Evolutionary conservation across 1,284 basidiomycete genomes (phyloP).

Genomic region (Tetrapyrgos nigripes): DNA sequence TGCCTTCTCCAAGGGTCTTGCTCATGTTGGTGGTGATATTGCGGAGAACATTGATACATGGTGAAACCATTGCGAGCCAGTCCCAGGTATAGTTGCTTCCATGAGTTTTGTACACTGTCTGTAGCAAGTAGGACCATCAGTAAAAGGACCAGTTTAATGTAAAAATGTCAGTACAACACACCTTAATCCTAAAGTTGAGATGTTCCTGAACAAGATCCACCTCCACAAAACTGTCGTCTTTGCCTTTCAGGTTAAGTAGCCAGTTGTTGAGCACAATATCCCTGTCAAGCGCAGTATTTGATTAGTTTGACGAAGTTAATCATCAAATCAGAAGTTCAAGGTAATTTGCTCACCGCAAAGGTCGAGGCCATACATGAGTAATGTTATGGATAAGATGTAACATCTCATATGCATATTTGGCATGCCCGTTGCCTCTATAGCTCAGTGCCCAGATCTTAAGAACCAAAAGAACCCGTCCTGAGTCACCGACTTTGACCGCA

Average conservation of each 20-base stretch:
- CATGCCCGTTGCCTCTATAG: constrained; percentile 38
- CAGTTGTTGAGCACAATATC: constrained; percentile 43
- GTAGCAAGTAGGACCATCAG: background rate
- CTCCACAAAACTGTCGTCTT: constrained; percentile 34
- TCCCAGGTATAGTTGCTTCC: constrained; percentile 45
- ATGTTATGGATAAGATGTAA: constrained; percentile 46
- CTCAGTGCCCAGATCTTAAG: constrained; percentile 39
- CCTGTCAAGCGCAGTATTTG: constrained; percentile 26
- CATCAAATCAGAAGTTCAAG: too few species aligned
- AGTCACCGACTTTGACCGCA: constrained; percentile 42
- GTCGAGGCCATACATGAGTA: constrained; percentile 40
- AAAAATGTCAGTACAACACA: too few species aligned
- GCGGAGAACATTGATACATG: constrained; percentile 34
- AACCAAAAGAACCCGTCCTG: constrained; percentile 37
- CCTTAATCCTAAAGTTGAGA: constrained; percentile 45
- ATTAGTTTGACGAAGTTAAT: background rate
- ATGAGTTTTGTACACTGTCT: constrained; percentile 37
- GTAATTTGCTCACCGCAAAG: constrained; percentile 30
- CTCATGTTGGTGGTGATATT: constrained; percentile 36
- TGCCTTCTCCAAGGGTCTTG: constrained; percentile 36
- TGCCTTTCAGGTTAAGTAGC: constrained; percentile 44
- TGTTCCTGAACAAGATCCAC: constrained; percentile 50
- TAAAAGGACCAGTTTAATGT: too few species aligned
- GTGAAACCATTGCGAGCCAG: constrained; percentile 43
- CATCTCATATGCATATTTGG: constrained; percentile 48